These are phyloP conservation scores for Debaryomyces hansenii DNA, from an alignment of 805 yeast species.

Conservation along the genomic window DNA sequence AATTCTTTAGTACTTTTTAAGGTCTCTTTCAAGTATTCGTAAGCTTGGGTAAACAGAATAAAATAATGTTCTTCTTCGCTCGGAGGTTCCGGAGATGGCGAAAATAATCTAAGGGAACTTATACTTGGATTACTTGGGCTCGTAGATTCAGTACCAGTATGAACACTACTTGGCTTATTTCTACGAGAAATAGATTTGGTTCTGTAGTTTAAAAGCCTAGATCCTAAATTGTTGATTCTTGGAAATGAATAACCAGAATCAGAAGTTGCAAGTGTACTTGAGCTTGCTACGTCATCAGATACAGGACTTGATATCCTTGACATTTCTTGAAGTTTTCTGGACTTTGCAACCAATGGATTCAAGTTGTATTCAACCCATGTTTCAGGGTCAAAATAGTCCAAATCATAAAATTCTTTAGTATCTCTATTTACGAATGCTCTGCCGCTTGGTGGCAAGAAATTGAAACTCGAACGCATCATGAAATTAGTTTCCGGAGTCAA, in stretches of 20 bases:
- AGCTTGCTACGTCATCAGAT: neutral
- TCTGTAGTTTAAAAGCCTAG: slow-evolving; percentile 26
- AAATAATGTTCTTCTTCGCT: slow-evolving; percentile 6
- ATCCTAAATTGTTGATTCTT: slow-evolving; percentile 25
- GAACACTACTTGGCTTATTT: slow-evolving; percentile 1
- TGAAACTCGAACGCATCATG: slow-evolving; percentile 82
- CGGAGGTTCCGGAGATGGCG: neutral
- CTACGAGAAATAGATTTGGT: slow-evolving; percentile 15
- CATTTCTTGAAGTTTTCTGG: slow-evolving; percentile 27
- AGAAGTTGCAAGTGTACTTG: neutral
- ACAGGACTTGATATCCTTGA: slow-evolving; percentile 10
- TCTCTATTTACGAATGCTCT: slow-evolving; percentile 65
- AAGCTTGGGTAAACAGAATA: slow-evolving; percentile 56
- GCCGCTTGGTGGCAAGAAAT: slow-evolving; percentile 76
- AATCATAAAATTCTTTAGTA: slow-evolving; percentile 56
- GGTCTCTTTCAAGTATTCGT: slow-evolving; percentile 62
- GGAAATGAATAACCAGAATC: slow-evolving; percentile 17
- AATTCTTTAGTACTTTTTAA: slow-evolving; percentile 60
- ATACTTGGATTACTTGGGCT: neutral
- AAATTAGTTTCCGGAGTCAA: slow-evolving; percentile 81
- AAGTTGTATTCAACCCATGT: slow-evolving; percentile 77
- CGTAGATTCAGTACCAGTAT: neutral
- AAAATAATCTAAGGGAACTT: neutral
- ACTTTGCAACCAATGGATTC: slow-evolving; percentile 66
- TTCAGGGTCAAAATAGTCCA: slow-evolving; percentile 79